These are phyloP conservation scores for Rhizopogon salebrosus DNA, from an alignment of 768 basidiomycete genomes.

Conservation along the genomic window DNA sequence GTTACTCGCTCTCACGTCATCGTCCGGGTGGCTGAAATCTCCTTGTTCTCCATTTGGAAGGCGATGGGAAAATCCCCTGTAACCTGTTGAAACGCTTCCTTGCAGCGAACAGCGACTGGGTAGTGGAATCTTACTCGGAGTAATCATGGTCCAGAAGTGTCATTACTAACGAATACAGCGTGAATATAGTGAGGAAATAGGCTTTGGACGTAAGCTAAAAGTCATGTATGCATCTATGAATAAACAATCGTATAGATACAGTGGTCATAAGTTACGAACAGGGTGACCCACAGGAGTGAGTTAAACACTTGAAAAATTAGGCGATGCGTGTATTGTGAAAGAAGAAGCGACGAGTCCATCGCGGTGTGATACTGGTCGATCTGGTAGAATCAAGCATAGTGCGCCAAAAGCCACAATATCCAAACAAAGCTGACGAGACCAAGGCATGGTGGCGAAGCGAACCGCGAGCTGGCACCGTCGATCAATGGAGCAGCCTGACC, in stretches of 20 bases:
- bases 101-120: too few species aligned
- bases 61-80: not conserved
- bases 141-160: not conserved
- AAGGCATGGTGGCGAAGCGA: conserved; percentile 1
- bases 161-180: not conserved
- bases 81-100: too few species aligned
- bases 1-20: too few species aligned
- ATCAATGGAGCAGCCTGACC: conserved; percentile 54
- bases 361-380: not conserved
- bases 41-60: not conserved
- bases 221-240: too few species aligned
- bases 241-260: not conserved
- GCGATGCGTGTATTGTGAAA: not conserved
- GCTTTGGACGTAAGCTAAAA: not conserved
- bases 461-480: conserved; percentile 25
- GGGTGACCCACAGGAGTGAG: not conserved
- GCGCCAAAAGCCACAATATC: conserved; percentile 11
- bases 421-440: conserved; percentile 12
- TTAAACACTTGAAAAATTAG: not conserved
- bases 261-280: not conserved
- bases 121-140: not conserved
- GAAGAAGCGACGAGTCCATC: not conserved
- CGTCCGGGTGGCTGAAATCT: not conserved
- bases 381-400: not conserved
- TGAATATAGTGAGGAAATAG: not conserved